Conservation (phyloP, 106 monocot genomes). For the Chionographis japonica region DNA sequence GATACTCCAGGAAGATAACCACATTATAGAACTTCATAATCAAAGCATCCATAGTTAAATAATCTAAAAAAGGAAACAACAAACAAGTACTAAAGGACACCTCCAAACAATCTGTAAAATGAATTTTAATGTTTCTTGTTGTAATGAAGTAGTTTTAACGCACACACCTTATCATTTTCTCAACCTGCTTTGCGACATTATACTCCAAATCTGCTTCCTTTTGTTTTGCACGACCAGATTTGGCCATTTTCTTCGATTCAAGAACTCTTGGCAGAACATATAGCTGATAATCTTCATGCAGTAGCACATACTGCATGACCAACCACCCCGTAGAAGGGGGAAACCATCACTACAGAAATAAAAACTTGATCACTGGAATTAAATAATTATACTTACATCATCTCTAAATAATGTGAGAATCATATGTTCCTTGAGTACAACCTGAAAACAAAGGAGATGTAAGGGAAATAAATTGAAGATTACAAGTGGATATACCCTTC, state of each 20-base stretch:
- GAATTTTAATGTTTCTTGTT: too few relatives aligned
- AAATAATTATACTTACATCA: conserved; percentile 49
- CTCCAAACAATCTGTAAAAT: too few relatives aligned
- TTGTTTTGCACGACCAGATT: conserved; percentile 87
- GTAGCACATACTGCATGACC: conserved; percentile 52
- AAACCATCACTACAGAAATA: neutral
- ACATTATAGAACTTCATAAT: too few relatives aligned
- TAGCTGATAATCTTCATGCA: conserved; percentile 93
- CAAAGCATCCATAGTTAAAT: too few relatives aligned
- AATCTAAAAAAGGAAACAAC: too few relatives aligned
- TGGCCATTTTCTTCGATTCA: conserved; percentile 97
- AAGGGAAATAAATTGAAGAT: too few relatives aligned
- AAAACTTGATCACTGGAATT: neutral
- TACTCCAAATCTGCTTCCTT: conserved; percentile 98
- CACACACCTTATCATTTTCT: conserved; percentile 85
- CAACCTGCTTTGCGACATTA: conserved; percentile 97
- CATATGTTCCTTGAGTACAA: conserved; percentile 88
- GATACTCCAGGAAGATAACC: too few relatives aligned
- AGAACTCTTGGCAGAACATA: conserved; percentile 86
- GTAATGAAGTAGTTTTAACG: neutral
- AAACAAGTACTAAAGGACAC: too few relatives aligned
- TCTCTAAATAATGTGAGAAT: conserved; percentile 88
- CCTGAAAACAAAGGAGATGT: conserved; percentile 36
- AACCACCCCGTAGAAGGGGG: neutral
- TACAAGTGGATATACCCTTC: too few relatives aligned